phyloP scores from a whole-genome alignment of 257 asterid genomes.

The Jasminum sambac region DNA sequence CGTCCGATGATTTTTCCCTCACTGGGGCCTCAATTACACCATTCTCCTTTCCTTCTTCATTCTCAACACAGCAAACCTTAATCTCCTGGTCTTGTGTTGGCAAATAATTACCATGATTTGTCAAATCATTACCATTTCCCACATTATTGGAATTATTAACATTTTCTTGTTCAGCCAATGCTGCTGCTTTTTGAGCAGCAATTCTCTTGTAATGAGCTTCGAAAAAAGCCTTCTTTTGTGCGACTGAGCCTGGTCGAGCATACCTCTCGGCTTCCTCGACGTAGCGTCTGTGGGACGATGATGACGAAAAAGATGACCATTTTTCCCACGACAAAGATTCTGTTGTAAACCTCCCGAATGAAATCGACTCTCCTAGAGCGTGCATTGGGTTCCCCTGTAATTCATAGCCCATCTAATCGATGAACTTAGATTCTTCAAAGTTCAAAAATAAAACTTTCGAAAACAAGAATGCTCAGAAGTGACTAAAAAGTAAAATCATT shows the following conservation, averaged over 20 bases:
- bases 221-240: conserved; percentile 94
- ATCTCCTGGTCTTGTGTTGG: conserved; percentile 26
- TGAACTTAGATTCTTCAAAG: not conserved
- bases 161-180: conserved; percentile 57
- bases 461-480: not conserved
- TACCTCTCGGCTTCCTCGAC: conserved; percentile 93
- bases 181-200: conserved; percentile 77
- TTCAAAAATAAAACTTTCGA: not conserved
- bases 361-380: conserved; percentile 78
- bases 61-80: conserved; percentile 11
- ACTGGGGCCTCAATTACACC: conserved; percentile 23
- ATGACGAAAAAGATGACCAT: conserved; percentile 86
- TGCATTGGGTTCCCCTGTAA: conserved; percentile 69
- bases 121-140: conserved; percentile 10
- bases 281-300: conserved; percentile 67
- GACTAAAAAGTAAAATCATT: not conserved
- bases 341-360: conserved; percentile 75
- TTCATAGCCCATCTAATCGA: conserved; percentile 3
- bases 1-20: conserved; percentile 23
- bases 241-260: conserved; percentile 85
- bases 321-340: conserved; percentile 87
- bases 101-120: conserved; percentile 2
- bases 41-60: conserved; percentile 24
- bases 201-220: conserved; percentile 96
- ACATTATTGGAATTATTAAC: conserved; percentile 19